A percentile compares a stretch with the other conserved stretches of the same genome.
Conservation (phyloP, 768 basidiomycete species). For the Antrodiella citrinella region DNA sequence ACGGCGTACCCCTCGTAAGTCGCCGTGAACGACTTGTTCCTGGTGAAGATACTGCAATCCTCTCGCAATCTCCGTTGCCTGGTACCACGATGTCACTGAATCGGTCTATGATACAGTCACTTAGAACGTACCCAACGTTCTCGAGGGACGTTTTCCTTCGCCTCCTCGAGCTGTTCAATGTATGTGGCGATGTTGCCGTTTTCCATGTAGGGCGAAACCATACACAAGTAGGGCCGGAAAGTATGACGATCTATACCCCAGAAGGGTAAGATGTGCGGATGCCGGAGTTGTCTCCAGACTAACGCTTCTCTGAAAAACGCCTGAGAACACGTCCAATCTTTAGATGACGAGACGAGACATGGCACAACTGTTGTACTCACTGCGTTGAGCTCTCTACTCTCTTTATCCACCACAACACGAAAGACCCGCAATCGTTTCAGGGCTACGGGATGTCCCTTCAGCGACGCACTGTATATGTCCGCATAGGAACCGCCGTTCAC, state of each 20-base stretch:
- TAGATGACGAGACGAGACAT: no score
- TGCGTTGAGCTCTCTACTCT: not conserved
- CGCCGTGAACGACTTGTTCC: conserved; percentile 4
- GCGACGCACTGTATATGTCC: not conserved
- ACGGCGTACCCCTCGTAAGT: conserved; percentile 5
- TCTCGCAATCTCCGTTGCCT: conserved; percentile 3
- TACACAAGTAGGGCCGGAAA: not conserved
- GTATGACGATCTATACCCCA: conserved; percentile 1
- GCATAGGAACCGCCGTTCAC: not conserved
- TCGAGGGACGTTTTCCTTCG: not conserved
- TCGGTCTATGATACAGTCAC: not conserved
- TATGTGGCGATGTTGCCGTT: conserved; percentile 3
- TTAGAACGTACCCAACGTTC: not conserved
- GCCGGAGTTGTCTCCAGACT: conserved; percentile 4
- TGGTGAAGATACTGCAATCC: conserved; percentile 6
- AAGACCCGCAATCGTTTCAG: not conserved
- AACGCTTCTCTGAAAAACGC: conserved; percentile 1
- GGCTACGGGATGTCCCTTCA: not conserved
- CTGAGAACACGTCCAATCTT: not conserved
- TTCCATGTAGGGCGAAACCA: conserved; percentile 8
- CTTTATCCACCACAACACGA: not conserved
- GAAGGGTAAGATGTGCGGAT: conserved; percentile 1
- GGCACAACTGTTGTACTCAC: not conserved
- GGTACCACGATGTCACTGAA: not conserved
- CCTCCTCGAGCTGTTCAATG: not conserved